A percentile compares a stretch with the other conserved stretches of the same genome.
Evolutionary conservation across 768 basidiomycete species (phyloP).

Genomic region (Erythrobasidium yunnanense): DNA sequence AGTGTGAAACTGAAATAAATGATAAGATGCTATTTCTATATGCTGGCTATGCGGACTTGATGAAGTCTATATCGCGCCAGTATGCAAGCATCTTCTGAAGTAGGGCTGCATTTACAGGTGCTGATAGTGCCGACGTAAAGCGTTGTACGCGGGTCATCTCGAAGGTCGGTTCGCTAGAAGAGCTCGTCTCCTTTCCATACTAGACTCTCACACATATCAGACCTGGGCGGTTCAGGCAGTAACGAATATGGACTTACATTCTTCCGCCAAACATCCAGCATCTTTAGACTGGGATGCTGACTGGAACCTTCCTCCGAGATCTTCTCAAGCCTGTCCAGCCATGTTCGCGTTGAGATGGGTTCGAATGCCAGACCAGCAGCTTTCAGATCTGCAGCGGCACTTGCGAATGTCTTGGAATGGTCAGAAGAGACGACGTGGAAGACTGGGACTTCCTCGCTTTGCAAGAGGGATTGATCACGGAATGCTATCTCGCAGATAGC

Average conservation of each 20-base stretch:
- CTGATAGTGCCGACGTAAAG: neutral
- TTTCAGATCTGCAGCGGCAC: neutral
- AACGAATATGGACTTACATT: constrained; percentile 1
- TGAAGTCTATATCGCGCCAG: constrained; percentile 2
- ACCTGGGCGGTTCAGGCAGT: no score
- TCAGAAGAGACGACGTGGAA: constrained; percentile 14
- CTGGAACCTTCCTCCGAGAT: neutral
- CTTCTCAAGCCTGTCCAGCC: neutral
- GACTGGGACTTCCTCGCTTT: neutral
- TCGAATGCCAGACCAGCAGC: constrained; percentile 19
- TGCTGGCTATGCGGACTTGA: no score
- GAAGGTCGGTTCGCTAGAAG: neutral
- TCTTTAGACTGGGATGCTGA: neutral
- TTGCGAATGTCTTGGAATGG: neutral
- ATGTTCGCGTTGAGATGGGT: neutral
- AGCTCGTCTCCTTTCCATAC: neutral
- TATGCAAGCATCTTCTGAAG: neutral
- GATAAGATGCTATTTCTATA: no score
- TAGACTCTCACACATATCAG: no score
- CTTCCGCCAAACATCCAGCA: constrained; percentile 21
- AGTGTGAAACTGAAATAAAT: no score
- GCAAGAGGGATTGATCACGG: neutral
- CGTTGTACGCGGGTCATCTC: neutral
- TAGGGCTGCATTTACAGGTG: neutral
- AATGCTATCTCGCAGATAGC: constrained; percentile 20